Conservation (phyloP, 176 grass and related monocot genomes). For the Oryza rufipogon region DNA sequence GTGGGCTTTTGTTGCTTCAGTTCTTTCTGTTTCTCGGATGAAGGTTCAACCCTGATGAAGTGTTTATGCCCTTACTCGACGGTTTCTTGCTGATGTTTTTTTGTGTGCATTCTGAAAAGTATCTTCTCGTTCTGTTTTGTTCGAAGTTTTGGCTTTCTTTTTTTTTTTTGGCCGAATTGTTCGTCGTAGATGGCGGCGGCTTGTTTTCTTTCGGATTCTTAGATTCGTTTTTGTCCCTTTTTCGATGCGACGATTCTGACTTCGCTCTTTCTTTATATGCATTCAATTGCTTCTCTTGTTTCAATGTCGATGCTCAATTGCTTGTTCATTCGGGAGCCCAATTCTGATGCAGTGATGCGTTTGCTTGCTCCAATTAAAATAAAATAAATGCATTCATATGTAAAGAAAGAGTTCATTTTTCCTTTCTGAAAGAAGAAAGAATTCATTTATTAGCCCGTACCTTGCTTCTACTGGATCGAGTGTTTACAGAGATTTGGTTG, state of each 20-base stretch:
- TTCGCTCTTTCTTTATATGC: not conserved
- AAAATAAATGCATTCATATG: not conserved
- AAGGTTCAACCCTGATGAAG: not conserved
- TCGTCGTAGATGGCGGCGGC: not conserved
- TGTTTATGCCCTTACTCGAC: not conserved
- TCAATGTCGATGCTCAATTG: not conserved
- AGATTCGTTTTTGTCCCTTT: not conserved
- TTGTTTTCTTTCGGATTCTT: not conserved
- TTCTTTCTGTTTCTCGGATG: constrained; percentile 10
- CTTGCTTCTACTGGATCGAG: constrained; percentile 34
- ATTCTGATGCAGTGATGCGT: not conserved
- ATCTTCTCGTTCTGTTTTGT: not conserved
- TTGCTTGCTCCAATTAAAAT: not conserved
- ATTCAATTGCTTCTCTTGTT: not conserved
- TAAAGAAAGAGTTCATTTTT: not conserved
- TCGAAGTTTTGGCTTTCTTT: not conserved
- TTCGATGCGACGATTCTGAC: not conserved
- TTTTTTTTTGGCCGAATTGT: not conserved
- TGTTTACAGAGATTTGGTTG: constrained; percentile 26
- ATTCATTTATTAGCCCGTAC: not conserved
- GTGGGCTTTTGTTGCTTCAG: not conserved
- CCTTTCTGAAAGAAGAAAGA: not conserved
- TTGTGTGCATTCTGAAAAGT: constrained; percentile 26
- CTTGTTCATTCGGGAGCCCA: not conserved
- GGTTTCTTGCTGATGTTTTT: not conserved